Base-by-base conservation (phyloP, 2,329 filamentous ascomycete genomes). In the Fusarium sp. region DNA sequence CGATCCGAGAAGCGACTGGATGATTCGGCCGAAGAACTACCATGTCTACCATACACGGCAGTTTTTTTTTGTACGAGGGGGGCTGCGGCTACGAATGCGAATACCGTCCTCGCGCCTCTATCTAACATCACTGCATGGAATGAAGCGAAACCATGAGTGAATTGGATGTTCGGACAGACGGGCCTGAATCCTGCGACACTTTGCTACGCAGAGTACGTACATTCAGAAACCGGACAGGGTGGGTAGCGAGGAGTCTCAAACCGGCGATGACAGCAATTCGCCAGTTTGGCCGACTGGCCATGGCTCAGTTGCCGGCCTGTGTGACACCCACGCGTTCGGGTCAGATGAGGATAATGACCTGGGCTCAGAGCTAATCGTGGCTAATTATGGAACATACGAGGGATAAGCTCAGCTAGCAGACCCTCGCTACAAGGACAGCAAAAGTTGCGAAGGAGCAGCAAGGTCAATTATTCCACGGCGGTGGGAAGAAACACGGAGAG, bases 1-100 rank as follows among this genome's bases (percentile, higher is more conserved):
- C 43, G 52, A 64, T 39, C 54, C 62, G 66, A 62, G 63, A 74
- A 74, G 68, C 66, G 64, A 62, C 52, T 67, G 41, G 66, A 60
- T 61, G 54, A 45, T 73, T 66, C 54, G 65, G 67, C 67, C 66
- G 66, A 74, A 43, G 64, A 65, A 68, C 57, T 64, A 25, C 35
- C 56, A 68, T 50, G 35, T 59, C 30, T 23, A 68, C 52, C 45
- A 56, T 57, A 64, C 61, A 76, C 60, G 60, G 50, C 37, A 67
- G 45, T 66, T 27, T 48, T 20, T 20, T 20, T 58, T 43, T 59
- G 61, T 52, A 65, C 54, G 58, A 57, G 34, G 35, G 23, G 35
- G 61, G 30, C 50, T 52, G 60, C 48, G 64, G 41, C 48, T 64
- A 37, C 41, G 58, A 66, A 62, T 66, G 23, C 63, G 58, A 66